Conservation (phyloP, 495 filamentous ascomycete genomes). For the Neurospora sp. region DNA sequence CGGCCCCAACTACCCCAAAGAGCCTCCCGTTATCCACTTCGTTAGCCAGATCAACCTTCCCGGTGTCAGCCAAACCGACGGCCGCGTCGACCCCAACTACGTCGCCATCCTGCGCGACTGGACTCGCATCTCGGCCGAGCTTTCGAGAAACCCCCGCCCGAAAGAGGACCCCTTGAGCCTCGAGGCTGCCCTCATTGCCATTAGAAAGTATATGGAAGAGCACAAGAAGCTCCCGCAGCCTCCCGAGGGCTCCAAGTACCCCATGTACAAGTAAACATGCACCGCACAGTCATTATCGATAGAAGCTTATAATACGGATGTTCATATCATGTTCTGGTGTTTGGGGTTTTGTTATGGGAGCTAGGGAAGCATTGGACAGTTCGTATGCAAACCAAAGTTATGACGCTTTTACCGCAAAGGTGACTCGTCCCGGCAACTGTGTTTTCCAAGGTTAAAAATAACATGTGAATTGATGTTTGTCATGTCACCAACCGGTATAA, state of each 20-base stretch:
- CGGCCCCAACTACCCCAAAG: conserved; percentile 78
- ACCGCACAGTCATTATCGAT: not conserved
- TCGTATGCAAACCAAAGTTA: not conserved
- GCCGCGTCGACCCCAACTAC: conserved; percentile 75
- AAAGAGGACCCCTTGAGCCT: conserved; percentile 26
- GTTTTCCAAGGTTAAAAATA: too few relatives aligned
- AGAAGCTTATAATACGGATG: not conserved
- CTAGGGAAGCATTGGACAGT: not conserved
- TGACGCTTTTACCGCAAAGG: not conserved
- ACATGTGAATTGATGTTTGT: not conserved
- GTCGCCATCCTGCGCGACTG: conserved; percentile 77
- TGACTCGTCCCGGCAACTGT: not conserved
- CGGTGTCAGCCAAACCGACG: conserved; percentile 70
- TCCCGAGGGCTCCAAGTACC: conserved; percentile 72
- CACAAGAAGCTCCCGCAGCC: conserved; percentile 96
- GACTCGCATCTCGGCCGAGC: conserved; percentile 81
- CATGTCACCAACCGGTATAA: not conserved
- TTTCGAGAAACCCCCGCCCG: conserved; percentile 37
- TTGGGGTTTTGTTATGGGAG: not conserved
- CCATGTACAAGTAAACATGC: conserved; percentile 17
- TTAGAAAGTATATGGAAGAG: conserved; percentile 70
- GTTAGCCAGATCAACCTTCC: conserved; percentile 90
- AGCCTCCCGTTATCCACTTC: conserved; percentile 81
- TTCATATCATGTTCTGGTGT: not conserved
- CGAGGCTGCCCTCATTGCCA: conserved; percentile 45